A percentile compares a stretch with the other conserved stretches of the same genome.
Conservation (phyloP, 306 rosid genomes). For the Glycine tomentella region DNA sequence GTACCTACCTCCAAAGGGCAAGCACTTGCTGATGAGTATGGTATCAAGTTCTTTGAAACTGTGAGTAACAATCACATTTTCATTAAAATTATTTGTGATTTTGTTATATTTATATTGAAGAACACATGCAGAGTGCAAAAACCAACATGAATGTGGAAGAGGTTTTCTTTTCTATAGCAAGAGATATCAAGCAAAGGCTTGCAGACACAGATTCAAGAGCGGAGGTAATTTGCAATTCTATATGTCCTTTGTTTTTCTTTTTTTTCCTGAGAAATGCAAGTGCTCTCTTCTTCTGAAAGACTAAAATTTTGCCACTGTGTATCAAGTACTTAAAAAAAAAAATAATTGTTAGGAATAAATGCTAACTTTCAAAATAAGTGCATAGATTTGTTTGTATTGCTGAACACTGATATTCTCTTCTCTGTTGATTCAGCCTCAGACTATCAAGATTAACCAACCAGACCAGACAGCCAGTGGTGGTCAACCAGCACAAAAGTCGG, state of each 20-base stretch:
- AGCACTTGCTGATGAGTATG: slow-evolving; percentile 94
- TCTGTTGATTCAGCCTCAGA: slow-evolving; percentile 65
- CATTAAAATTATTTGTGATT: slow-evolving; percentile 21
- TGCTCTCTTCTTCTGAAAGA: not conserved
- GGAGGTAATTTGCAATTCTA: slow-evolving; percentile 53
- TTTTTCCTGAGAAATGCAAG: not conserved
- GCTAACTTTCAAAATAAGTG: slow-evolving; percentile 11
- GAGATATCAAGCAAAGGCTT: slow-evolving; percentile 86
- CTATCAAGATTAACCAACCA: slow-evolving; percentile 71
- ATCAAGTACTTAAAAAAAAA: not conserved
- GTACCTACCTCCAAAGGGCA: slow-evolving; percentile 88
- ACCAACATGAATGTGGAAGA: slow-evolving; percentile 90
- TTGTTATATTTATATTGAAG: slow-evolving; percentile 36
- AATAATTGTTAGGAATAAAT: too few relatives aligned
- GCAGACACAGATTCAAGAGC: slow-evolving; percentile 77
- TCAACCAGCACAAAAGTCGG: slow-evolving; percentile 67
- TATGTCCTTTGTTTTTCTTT: not conserved
- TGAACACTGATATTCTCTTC: slow-evolving; percentile 37
- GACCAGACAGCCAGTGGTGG: slow-evolving; percentile 56
- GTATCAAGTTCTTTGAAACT: slow-evolving; percentile 86
- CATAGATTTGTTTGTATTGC: slow-evolving; percentile 2
- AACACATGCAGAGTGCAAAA: slow-evolving; percentile 79
- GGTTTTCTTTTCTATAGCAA: slow-evolving; percentile 86
- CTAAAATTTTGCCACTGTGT: not conserved
- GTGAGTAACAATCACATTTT: slow-evolving; percentile 59